Base-by-base conservation (phyloP, 352 stramenopile species). In the Phytophthora pinifolia region DNA sequence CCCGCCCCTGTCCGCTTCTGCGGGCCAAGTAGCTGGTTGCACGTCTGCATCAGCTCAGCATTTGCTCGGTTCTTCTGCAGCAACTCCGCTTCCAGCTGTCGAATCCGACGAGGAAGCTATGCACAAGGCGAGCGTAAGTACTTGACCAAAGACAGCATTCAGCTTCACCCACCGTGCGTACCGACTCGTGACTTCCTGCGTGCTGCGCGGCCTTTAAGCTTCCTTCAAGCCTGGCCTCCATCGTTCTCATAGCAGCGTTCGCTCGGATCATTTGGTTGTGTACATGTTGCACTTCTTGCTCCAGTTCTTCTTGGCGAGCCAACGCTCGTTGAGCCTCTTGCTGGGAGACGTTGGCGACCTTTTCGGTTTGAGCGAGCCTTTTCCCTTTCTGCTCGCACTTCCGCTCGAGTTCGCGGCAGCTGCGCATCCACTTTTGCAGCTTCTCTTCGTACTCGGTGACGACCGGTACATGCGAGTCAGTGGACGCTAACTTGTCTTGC, bases 231-330 rank as follows among this genome's bases (percentile, higher is more conserved):
- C 59, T 74, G 4, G 65, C 74, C 37, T 83, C 71, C 65, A 83
- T 71, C 7, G 70, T 65, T 33, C 67, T 75, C 55, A 83, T 66
- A 1, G 57, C 51, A 4, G 58, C 76, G 12, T 62, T 81, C 41
- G 74, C 67, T 36, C 54, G 59, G 30, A 85, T 85, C n/a, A 82
- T 22, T 39, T 79, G 62, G 27, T 83, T 70, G 29, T 87, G 76
- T 3, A 67, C 59, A 3, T 53, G 42, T 3, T 31, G 15, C 4
- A 87, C 15, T 17, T 87, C 76, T 3, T 39, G 37, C 35, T 87
- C 72, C 9, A 87, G 29, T 18, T 32, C 29, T 36, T 55, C 60
- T 20, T 79, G 70, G 2, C 57, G 58, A 27, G 61, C 33, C 3
- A 62, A 36, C 32, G 60, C 32, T 18, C 57, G 32, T 32, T 72